Evolutionary conservation across 305 asterid genomes (phyloP).

Genomic region (Fraxinus velutina): DNA sequence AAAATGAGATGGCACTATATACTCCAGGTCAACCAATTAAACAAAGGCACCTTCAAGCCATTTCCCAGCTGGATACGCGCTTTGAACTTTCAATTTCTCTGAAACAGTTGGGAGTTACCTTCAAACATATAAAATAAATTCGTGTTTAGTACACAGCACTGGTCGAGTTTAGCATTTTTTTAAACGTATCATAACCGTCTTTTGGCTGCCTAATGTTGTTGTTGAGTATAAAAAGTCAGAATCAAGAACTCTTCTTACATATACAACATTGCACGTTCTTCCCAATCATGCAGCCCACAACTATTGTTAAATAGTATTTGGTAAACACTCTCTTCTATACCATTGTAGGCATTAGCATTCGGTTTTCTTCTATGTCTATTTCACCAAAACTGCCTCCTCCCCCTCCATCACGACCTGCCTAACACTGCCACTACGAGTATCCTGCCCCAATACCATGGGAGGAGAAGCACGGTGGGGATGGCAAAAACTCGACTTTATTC

Average conservation of each 20-base stretch:
- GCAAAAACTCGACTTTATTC: not conserved
- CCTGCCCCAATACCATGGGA: constrained; percentile 28
- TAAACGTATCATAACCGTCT: constrained; percentile 1
- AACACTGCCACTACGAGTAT: constrained; percentile 17
- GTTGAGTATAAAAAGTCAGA: not conserved
- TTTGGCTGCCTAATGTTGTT: constrained; percentile 22
- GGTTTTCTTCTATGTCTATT: constrained; percentile 6
- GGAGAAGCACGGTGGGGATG: constrained; percentile 14
- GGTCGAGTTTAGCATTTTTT: not conserved
- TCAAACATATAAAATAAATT: not conserved
- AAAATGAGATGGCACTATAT: constrained; percentile 3
- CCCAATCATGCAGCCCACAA: constrained; percentile 54
- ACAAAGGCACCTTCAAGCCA: constrained; percentile 6
- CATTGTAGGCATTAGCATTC: constrained; percentile 15
- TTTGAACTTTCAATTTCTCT: constrained; percentile 28
- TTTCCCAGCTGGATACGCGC: constrained; percentile 62
- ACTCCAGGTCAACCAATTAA: constrained; percentile 28
- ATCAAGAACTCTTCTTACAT: constrained; percentile 9
- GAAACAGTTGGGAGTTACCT: constrained; percentile 13
- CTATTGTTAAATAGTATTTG: constrained; percentile 12
- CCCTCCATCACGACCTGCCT: constrained; percentile 1
- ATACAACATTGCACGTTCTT: constrained; percentile 42
- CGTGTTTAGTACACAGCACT: not conserved
- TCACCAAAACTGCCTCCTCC: constrained; percentile 6
- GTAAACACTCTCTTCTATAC: not conserved